Evolutionary conservation across 2,329 filamentous ascomycete species (phyloP).

Genomic region (Colletotrichum phormii): DNA sequence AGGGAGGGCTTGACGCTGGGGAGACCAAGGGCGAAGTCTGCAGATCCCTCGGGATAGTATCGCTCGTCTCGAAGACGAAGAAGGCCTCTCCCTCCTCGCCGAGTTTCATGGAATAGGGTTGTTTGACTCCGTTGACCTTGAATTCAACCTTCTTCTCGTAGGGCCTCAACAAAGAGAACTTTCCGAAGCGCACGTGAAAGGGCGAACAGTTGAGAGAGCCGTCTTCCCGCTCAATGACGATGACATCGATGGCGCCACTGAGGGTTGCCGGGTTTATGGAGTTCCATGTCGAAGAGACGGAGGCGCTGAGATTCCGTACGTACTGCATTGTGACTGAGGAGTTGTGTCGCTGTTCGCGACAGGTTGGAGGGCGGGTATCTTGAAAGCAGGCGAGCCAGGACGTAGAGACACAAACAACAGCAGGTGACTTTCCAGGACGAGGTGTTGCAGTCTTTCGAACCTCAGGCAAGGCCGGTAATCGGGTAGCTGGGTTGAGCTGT

Average conservation of each 20-base stretch:
- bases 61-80: slow-evolving; percentile 96
- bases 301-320: slow-evolving; percentile 94
- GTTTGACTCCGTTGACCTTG: slow-evolving; percentile 89
- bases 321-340: slow-evolving; percentile 81
- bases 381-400: not conserved
- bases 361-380: slow-evolving; percentile 3
- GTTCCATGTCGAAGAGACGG: slow-evolving; percentile 98
- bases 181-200: slow-evolving; percentile 98
- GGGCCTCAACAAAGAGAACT: slow-evolving; percentile 94
- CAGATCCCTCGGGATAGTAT: slow-evolving; percentile 89
- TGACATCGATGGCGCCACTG: slow-evolving; percentile 98
- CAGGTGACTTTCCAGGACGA: not conserved
- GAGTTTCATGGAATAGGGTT: slow-evolving; percentile 97
- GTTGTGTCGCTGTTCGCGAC: not conserved
- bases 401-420: not conserved
- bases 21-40: slow-evolving; percentile 96
- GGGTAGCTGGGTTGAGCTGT: not conserved
- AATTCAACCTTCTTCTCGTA: slow-evolving; percentile 99
- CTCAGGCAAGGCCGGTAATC: not conserved
- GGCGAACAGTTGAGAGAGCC: slow-evolving; percentile 90
- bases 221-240: slow-evolving; percentile 97
- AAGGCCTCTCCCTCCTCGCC: slow-evolving; percentile 98
- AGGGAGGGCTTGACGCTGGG: slow-evolving; percentile 85
- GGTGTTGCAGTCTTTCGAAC: not conserved
- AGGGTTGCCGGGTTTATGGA: slow-evolving; percentile 98